These are phyloP conservation scores for Fusarium anguioides DNA, from an alignment of 2,329 filamentous ascomycete genomes.

Conservation along the genomic window DNA sequence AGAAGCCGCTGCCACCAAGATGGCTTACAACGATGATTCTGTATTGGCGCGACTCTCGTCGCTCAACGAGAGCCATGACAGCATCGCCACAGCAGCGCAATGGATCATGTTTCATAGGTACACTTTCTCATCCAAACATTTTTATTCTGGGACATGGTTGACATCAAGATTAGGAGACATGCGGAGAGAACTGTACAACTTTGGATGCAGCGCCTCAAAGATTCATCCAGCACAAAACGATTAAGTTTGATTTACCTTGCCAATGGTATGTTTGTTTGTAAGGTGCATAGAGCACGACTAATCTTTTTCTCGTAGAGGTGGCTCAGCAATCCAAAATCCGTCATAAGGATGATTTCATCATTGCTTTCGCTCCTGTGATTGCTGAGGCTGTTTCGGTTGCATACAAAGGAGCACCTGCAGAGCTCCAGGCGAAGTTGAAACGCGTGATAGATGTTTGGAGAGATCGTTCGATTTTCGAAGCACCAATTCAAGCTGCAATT, in stretches of 20 bases:
- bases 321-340: slow-evolving; percentile 95
- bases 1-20: slow-evolving; percentile 51
- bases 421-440: slow-evolving; percentile 87
- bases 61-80: slow-evolving; percentile 96
- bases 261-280: slow-evolving; percentile 73
- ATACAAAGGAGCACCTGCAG: slow-evolving; percentile 87
- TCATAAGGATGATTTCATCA: slow-evolving; percentile 90
- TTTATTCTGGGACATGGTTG: not conserved
- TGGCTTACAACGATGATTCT: slow-evolving; percentile 97
- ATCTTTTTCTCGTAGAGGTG: slow-evolving; percentile 75
- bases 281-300: not conserved
- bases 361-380: slow-evolving; percentile 90
- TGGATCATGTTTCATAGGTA: slow-evolving; percentile 99
- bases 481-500: slow-evolving; percentile 80
- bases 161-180: slow-evolving; percentile 72
- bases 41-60: slow-evolving; percentile 94
- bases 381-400: slow-evolving; percentile 90
- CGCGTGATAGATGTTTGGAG: slow-evolving; percentile 96
- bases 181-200: slow-evolving; percentile 91
- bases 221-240: slow-evolving; percentile 85
- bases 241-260: slow-evolving; percentile 94
- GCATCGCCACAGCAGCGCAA: slow-evolving; percentile 94
- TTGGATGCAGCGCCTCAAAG: slow-evolving; percentile 90
- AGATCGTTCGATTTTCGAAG: slow-evolving; percentile 85
- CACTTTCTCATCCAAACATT: slow-evolving; percentile 11